Evolutionary conservation across 1,284 basidiomycete species (phyloP).

Genomic region (Rhodofomes roseus): DNA sequence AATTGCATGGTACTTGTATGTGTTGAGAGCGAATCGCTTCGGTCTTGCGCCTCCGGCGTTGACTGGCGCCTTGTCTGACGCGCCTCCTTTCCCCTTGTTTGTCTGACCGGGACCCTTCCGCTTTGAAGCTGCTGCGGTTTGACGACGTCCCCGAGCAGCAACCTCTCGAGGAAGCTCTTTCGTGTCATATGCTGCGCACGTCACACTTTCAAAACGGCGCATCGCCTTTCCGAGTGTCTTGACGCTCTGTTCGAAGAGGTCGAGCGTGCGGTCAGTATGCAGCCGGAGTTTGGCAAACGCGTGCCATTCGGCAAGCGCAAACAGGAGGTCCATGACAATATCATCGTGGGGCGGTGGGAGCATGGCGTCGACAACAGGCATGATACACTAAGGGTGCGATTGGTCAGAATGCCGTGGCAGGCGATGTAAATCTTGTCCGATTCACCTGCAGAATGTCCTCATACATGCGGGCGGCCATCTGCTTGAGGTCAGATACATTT

Average conservation of each 20-base stretch:
- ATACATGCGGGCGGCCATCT: slow-evolving; percentile 27
- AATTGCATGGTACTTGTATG: slow-evolving; percentile 31
- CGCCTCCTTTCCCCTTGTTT: too few species aligned
- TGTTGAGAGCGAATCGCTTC: slow-evolving; percentile 20
- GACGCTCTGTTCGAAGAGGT: slow-evolving; percentile 13
- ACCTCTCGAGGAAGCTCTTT: slow-evolving; percentile 26
- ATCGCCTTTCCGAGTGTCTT: slow-evolving; percentile 14
- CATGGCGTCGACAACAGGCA: slow-evolving; percentile 28
- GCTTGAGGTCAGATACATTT: slow-evolving; percentile 24
- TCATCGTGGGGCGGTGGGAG: slow-evolving; percentile 18
- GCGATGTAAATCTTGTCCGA: too few species aligned
- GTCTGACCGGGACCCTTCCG: slow-evolving; percentile 3
- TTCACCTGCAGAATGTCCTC: slow-evolving; percentile 28
- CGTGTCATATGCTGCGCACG: slow-evolving; percentile 16
- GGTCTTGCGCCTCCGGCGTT: not conserved
- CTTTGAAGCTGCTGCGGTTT: slow-evolving; percentile 1
- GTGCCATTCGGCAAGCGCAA: slow-evolving; percentile 26
- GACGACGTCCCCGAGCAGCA: slow-evolving; percentile 15
- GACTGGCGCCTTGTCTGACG: not conserved
- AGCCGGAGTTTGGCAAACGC: slow-evolving; percentile 28
- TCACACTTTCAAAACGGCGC: slow-evolving; percentile 17
- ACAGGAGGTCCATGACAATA: slow-evolving; percentile 24
- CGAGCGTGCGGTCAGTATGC: slow-evolving; percentile 25
- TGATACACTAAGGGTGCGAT: slow-evolving; percentile 26
- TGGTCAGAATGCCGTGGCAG: too few species aligned